Evolutionary conservation across 2,329 filamentous ascomycete genomes (phyloP).

Genomic region (Thelonectria blattea): DNA sequence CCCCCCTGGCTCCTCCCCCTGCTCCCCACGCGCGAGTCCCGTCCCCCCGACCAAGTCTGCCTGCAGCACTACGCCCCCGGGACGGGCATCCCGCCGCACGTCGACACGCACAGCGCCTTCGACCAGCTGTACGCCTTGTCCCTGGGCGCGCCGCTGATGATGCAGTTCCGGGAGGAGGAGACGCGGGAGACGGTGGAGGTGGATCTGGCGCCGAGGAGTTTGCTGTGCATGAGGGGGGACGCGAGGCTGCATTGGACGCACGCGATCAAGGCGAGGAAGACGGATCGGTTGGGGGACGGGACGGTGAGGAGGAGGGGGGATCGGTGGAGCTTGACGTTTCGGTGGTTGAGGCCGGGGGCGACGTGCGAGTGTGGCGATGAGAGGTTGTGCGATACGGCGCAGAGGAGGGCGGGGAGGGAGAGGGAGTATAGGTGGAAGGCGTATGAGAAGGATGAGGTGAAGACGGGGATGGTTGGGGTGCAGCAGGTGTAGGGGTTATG

Average conservation of each 20-base stretch:
- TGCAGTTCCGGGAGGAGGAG: conserved; percentile 49
- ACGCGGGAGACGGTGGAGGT: conserved; percentile 46
- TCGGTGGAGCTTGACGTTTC: conserved; percentile 62
- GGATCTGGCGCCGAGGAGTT: conserved; percentile 54
- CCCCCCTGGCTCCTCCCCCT: conserved; percentile 58
- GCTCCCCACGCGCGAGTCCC: conserved; percentile 50
- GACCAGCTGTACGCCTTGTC: conserved; percentile 54
- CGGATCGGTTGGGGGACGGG: conserved; percentile 54
- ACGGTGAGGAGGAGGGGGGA: conserved; percentile 50
- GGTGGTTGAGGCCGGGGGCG: conserved; percentile 55
- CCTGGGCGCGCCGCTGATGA: conserved; percentile 50
- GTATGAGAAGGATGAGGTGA: conserved; percentile 34
- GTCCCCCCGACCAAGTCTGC: conserved; percentile 62
- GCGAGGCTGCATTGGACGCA: conserved; percentile 62
- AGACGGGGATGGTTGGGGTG: conserved; percentile 2
- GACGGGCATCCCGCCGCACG: conserved; percentile 65
- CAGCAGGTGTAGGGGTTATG: not conserved
- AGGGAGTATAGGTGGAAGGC: conserved; percentile 58
- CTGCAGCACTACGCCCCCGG: conserved; percentile 66
- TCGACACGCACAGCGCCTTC: conserved; percentile 59
- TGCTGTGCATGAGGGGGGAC: conserved; percentile 58
- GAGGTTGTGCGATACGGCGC: conserved; percentile 58
- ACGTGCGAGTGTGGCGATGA: conserved; percentile 58
- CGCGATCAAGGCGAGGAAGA: conserved; percentile 60
- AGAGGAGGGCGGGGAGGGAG: conserved; percentile 52